These are phyloP conservation scores for Hirschioporus abietinus DNA, from an alignment of 768 basidiomycete species.

Conservation along the genomic window DNA sequence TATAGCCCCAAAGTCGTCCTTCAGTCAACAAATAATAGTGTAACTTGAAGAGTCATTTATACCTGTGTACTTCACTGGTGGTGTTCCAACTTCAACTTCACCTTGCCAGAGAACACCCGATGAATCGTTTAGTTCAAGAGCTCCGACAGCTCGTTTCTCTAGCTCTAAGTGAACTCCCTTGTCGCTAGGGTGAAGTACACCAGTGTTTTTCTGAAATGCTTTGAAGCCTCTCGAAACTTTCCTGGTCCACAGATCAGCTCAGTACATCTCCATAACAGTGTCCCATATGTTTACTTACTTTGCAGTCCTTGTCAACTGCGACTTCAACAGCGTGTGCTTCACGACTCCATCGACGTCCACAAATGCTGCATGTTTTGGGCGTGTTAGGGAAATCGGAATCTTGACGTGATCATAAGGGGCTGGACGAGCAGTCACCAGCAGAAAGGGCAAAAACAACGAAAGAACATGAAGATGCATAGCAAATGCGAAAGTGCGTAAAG, in stretches of 20 bases:
- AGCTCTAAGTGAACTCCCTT: constrained; percentile 9
- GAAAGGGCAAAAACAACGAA: neutral
- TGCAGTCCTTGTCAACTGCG: neutral
- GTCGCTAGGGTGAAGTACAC: neutral
- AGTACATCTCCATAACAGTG: neutral
- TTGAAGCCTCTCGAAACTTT: neutral
- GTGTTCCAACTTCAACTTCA: constrained; percentile 41
- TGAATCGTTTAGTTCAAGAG: constrained; percentile 31
- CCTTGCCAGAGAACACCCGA: constrained; percentile 41
- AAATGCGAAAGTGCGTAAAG: neutral
- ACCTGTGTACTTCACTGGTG: constrained; percentile 39
- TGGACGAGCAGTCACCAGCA: neutral
- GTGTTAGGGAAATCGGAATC: neutral
- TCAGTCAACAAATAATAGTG: neutral
- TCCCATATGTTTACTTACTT: neutral
- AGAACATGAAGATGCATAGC: neutral
- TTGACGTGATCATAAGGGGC: neutral
- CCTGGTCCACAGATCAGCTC: neutral
- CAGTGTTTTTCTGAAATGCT: neutral
- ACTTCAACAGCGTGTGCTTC: neutral
- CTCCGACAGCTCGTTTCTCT: constrained; percentile 25
- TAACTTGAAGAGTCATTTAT: constrained; percentile 13
- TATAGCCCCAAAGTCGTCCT: constrained; percentile 13
- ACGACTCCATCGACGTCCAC: neutral
- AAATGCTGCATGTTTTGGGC: neutral